Percentiles rank a stretch among this genome's conserved stretches.
phyloP scores from a whole-genome alignment of 306 rosid genomes.

The Luffa acutangula region DNA sequence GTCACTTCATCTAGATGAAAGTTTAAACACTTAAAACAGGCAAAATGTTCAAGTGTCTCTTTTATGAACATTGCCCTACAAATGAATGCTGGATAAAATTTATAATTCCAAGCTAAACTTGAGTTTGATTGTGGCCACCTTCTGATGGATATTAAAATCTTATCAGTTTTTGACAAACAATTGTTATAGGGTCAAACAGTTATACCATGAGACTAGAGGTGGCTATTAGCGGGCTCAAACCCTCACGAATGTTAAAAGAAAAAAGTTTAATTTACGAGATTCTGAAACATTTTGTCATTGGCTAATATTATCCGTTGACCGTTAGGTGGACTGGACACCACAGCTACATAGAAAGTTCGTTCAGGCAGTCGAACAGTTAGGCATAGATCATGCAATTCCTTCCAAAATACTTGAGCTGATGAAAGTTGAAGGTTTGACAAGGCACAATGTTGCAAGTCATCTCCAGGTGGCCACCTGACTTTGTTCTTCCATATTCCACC shows the following conservation, averaged over 20 bases:
- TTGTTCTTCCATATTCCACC: neutral
- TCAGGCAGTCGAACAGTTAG: conserved; percentile 80
- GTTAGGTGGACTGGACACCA: conserved; percentile 86
- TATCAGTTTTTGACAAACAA: neutral
- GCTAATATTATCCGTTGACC: neutral
- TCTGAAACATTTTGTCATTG: neutral
- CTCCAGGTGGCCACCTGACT: conserved; percentile 64
- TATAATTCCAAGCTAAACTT: neutral
- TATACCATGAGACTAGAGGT: too few species aligned
- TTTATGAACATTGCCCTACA: neutral
- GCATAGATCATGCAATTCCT: conserved; percentile 95
- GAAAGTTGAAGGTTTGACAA: conserved; percentile 81
- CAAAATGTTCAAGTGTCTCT: neutral
- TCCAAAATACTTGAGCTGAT: conserved; percentile 89
- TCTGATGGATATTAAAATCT: too few species aligned
- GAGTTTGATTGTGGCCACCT: neutral
- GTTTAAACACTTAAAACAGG: neutral
- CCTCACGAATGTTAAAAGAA: too few species aligned
- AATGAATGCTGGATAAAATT: neutral
- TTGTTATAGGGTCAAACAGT: neutral
- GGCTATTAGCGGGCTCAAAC: too few species aligned
- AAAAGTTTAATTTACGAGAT: neutral
- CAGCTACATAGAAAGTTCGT: conserved; percentile 80
- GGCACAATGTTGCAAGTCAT: conserved; percentile 98
- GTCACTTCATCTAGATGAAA: neutral